Percentiles rank a stretch among this genome's conserved stretches.
Evolutionary conservation across 2,329 filamentous ascomycete genomes (phyloP).

Genomic region (Fusarium veterinarium): DNA sequence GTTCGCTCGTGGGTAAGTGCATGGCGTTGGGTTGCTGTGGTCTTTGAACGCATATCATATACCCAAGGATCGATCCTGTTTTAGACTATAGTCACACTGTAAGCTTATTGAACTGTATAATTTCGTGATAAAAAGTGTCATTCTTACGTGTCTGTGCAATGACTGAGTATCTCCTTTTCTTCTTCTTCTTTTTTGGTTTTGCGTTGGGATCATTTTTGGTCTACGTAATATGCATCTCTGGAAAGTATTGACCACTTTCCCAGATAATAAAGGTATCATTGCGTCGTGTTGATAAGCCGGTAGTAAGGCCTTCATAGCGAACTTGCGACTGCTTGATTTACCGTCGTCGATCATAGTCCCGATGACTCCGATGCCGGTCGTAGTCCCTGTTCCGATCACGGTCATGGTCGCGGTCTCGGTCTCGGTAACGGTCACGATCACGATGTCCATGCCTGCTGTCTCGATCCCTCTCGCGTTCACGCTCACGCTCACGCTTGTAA

Average conservation of each 20-base stretch:
- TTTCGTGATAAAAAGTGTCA: background rate
- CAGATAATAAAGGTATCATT: background rate
- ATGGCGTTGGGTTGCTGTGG: constrained; percentile 19
- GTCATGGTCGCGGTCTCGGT: constrained; percentile 37
- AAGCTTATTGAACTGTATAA: constrained; percentile 18
- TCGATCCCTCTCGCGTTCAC: constrained; percentile 52
- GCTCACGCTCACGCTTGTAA: constrained; percentile 59
- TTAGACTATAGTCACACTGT: constrained; percentile 28
- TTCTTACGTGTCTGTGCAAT: constrained; percentile 18
- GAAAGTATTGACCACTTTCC: background rate
- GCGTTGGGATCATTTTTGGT: background rate
- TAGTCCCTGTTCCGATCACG: constrained; percentile 35
- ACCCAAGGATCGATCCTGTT: constrained; percentile 18
- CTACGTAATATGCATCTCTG: constrained; percentile 11
- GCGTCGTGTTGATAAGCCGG: background rate
- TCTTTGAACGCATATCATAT: constrained; percentile 20
- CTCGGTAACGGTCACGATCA: constrained; percentile 47
- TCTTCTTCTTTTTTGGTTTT: background rate
- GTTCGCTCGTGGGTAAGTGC: constrained; percentile 10
- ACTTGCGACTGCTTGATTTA: constrained; percentile 15
- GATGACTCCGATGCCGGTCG: constrained; percentile 40
- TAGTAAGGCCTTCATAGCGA: background rate
- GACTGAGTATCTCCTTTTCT: background rate
- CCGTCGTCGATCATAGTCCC: constrained; percentile 39
- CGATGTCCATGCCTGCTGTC: constrained; percentile 52